Percentiles rank a stretch among this genome's conserved stretches.
Conservation (phyloP, 805 yeast genomes). For the Yamadazyma tumulicola region DNA sequence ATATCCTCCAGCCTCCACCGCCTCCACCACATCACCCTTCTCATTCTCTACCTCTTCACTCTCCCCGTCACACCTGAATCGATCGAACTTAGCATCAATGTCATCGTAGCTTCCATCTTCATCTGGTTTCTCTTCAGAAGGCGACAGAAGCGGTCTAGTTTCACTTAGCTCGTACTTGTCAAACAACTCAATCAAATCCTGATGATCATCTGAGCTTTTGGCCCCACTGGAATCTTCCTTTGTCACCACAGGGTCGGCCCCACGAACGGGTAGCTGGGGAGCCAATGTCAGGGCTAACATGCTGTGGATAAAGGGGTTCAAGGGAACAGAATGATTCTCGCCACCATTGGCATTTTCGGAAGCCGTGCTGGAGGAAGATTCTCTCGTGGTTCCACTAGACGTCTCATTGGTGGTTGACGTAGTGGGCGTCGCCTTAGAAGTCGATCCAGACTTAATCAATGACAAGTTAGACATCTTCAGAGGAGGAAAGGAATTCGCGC, state of each 20-base stretch:
- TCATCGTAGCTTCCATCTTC: background rate
- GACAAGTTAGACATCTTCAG: too few relatives aligned
- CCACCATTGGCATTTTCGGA: background rate
- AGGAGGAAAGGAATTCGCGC: too few relatives aligned
- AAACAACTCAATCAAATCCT: slow-evolving; percentile 30
- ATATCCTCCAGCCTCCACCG: too few relatives aligned
- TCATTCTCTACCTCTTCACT: too few relatives aligned
- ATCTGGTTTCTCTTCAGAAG: background rate
- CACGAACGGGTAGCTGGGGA: slow-evolving; percentile 14
- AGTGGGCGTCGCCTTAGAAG: slow-evolving; percentile 38
- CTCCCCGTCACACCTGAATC: too few relatives aligned
- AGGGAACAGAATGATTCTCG: slow-evolving; percentile 1
- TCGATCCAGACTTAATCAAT: background rate
- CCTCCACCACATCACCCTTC: too few relatives aligned
- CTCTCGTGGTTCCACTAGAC: too few relatives aligned
- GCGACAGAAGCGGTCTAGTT: background rate
- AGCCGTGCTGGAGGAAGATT: too few relatives aligned
- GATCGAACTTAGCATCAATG: background rate
- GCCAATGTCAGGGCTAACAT: too few relatives aligned
- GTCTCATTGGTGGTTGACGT: slow-evolving; percentile 39
- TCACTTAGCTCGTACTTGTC: slow-evolving; percentile 33
- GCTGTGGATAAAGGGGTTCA: too few relatives aligned
- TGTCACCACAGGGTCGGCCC: slow-evolving; percentile 22
- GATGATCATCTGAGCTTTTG: slow-evolving; percentile 5
- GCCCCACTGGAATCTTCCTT: slow-evolving; percentile 11